These are phyloP conservation scores for Rubia balearica DNA, from an alignment of 305 asterid genomes.

Conservation along the genomic window DNA sequence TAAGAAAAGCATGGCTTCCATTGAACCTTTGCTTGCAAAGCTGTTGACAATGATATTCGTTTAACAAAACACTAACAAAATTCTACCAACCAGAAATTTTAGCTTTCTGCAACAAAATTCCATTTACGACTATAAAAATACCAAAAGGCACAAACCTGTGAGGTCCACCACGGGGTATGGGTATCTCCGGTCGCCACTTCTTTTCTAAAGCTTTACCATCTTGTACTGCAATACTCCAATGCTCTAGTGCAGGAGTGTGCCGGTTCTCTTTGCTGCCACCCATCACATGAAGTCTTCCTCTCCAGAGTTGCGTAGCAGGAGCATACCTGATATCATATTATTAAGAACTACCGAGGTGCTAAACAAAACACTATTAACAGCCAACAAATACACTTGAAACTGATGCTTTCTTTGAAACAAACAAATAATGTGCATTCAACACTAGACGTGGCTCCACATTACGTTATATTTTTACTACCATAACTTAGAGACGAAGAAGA, in stretches of 20 bases:
- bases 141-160: slow-evolving; percentile 53
- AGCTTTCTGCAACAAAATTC: neutral
- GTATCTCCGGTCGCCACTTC: slow-evolving; percentile 76
- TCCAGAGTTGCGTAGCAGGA: slow-evolving; percentile 97
- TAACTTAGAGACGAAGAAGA: slow-evolving; percentile 8
- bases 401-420: neutral
- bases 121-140: neutral
- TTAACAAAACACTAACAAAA: too few species aligned
- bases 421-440: neutral
- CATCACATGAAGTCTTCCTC: slow-evolving; percentile 95
- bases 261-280: slow-evolving; percentile 97
- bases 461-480: neutral
- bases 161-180: slow-evolving; percentile 98
- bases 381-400: neutral
- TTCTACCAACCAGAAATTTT: neutral
- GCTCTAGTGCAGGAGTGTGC: slow-evolving; percentile 68
- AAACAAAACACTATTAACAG: neutral
- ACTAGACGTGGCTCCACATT: neutral
- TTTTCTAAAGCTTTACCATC: slow-evolving; percentile 82
- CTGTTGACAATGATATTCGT: neutral
- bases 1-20: neutral
- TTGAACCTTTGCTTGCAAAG: neutral
- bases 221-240: slow-evolving; percentile 95
- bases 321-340: slow-evolving; percentile 56
- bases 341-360: neutral